A percentile compares a stretch with the other conserved stretches of the same genome.
Evolutionary conservation across 306 rosid species (phyloP).

Genomic region (Geum urbanum): DNA sequence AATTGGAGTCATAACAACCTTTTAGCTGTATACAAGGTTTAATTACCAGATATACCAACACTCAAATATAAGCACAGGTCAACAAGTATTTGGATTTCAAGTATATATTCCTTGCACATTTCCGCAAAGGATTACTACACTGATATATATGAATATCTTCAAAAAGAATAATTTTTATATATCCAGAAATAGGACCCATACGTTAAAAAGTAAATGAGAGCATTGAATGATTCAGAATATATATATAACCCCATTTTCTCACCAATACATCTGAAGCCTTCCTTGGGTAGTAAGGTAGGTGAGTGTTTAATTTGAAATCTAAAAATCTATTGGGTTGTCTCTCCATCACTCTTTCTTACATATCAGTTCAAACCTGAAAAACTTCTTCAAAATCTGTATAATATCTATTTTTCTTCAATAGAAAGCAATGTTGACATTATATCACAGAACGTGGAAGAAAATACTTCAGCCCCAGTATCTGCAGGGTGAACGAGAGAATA

Average conservation of each 20-base stretch:
- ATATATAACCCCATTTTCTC: too few species aligned
- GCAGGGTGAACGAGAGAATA: neutral
- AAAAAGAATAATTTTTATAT: too few species aligned
- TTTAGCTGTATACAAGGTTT: constrained; percentile 9
- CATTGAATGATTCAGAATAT: neutral
- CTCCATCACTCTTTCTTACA: neutral
- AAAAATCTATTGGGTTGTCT: neutral
- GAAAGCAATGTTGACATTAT: neutral
- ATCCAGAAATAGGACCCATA: neutral
- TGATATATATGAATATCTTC: too few species aligned
- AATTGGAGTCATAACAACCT: constrained; percentile 25
- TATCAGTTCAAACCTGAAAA: neutral
- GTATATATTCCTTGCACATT: neutral
- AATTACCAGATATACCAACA: neutral
- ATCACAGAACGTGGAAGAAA: neutral
- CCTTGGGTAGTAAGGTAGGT: neutral
- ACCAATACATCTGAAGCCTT: neutral
- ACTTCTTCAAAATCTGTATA: neutral
- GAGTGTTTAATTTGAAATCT: neutral
- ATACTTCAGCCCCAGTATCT: neutral
- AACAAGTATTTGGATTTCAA: neutral
- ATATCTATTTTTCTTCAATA: neutral
- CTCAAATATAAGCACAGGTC: neutral
- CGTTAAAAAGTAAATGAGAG: neutral
- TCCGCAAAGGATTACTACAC: neutral